Evolutionary conservation across 352 stramenopile genomes (phyloP).

Genomic region (Phytophthora podocarpi): DNA sequence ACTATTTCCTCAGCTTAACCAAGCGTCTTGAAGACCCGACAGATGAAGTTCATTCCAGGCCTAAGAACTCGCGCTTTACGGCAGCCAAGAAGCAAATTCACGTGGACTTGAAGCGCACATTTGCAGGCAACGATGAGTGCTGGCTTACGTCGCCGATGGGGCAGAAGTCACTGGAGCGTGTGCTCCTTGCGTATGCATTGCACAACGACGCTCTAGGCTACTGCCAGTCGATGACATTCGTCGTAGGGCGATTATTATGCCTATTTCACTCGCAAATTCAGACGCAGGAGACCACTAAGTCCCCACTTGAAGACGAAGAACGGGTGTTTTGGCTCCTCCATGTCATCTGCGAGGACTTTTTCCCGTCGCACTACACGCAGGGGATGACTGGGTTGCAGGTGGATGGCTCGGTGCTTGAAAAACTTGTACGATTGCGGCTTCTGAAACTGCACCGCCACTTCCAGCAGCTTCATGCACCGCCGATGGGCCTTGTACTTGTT

Average conservation of each 20-base stretch:
- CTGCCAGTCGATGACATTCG: conserved; percentile 92
- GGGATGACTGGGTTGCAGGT: conserved; percentile 68
- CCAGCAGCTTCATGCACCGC: conserved; percentile 51
- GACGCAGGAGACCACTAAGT: neutral
- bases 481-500: conserved; percentile 64
- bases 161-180: conserved; percentile 55
- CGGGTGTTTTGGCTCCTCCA: conserved; percentile 65
- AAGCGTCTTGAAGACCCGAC: conserved; percentile 26
- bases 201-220: conserved; percentile 84
- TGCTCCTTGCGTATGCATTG: conserved; percentile 81
- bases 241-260: conserved; percentile 77
- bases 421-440: conserved; percentile 46
- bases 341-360: conserved; percentile 61
- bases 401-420: conserved; percentile 61
- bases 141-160: conserved; percentile 61
- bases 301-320: conserved; percentile 40
- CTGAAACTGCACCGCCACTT: conserved; percentile 68
- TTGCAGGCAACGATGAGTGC: conserved; percentile 60
- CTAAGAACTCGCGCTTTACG: conserved; percentile 34
- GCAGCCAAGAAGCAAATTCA: conserved; percentile 57
- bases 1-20: conserved; percentile 47
- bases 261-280: conserved; percentile 37
- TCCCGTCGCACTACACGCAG: conserved; percentile 65
- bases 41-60: conserved; percentile 18
- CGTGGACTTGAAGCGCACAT: conserved; percentile 73